Base-by-base conservation (phyloP, 305 asterid genomes). In the Fraxinus latifolia region DNA sequence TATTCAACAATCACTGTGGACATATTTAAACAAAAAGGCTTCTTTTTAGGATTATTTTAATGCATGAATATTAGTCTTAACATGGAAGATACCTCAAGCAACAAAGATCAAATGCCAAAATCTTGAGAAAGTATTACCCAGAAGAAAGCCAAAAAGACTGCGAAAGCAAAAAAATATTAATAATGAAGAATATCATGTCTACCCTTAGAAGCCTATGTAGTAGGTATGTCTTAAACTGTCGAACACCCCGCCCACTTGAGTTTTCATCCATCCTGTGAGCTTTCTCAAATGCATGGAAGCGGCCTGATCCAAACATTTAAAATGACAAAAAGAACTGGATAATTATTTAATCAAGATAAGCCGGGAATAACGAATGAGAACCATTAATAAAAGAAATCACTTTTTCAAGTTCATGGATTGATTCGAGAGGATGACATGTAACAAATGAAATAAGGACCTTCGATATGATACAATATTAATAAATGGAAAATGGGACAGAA, bases 261-360 rank as follows among this genome's bases (percentile, higher is more conserved):
- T 86, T 89, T 33, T 89, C 91, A 84, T 96, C 98, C 98, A 91
- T 90, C 86, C 91, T 85, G 82, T 96, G 98, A 83, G 98, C 97
- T 88, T 91, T 96, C 90, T 96, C 98, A 62, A 96, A 93, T 62
- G 99, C 99, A 89, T 92, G 96, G 88, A 93, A 95, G 82, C 98
- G 98, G 82, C 99, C 99, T 96, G 83, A 80, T 83, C 62, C 72
- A 84, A 50, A 44, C 79, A 62, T 25, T 55, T 12, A 29, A 70
- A 83, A 78, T 31, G 31, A 33, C 19, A 80, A 79, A 62, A 27
- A 72, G 12, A 79, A 78, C 68, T 70, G 42, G 79, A 76, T 76
- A 82, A 60, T 44, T 31, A 70, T 74, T 29, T 55, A 78, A 55
- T 77, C 60, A 81, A 70, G 53, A 19, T 33, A 76, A 68, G 17